Conservation (phyloP, 2,329 filamentous ascomycete species). For the Cladosporium cucumerinum region DNA sequence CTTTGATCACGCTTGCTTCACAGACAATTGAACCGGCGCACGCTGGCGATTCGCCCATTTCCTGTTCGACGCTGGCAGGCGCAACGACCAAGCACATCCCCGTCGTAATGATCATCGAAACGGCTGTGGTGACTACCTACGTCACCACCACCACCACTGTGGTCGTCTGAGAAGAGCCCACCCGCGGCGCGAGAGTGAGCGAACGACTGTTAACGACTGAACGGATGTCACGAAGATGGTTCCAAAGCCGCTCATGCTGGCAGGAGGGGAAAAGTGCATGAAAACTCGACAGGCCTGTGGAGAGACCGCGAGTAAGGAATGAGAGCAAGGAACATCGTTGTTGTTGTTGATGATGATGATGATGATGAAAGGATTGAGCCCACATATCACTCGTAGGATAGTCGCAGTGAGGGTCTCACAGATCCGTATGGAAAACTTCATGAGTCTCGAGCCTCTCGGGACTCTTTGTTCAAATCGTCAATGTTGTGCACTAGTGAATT, state of each 20-base stretch:
- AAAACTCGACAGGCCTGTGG: not conserved
- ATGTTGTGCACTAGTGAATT: not conserved
- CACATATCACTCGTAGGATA: not conserved
- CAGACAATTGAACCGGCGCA: not conserved
- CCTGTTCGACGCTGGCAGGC: not conserved
- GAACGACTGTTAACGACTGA: not conserved
- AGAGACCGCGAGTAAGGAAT: not conserved
- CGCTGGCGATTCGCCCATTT: not conserved
- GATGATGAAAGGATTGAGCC: not conserved
- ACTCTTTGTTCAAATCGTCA: not conserved
- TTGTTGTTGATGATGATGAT: not conserved
- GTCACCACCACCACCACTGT: not conserved
- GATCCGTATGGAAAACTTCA: not conserved
- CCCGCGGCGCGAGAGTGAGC: not conserved
- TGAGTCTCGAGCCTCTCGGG: not conserved
- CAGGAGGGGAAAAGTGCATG: not conserved
- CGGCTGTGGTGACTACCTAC: not conserved
- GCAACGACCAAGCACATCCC: not conserved
- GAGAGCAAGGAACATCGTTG: not conserved
- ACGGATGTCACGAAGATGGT: not conserved
- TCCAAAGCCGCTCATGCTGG: not conserved
- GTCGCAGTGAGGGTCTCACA: not conserved
- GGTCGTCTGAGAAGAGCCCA: not conserved
- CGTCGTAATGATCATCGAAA: not conserved
- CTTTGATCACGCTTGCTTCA: not conserved